These are phyloP conservation scores for Cryptococcus hybrid DNA, from an alignment of 1,284 basidiomycete species.

Conservation along the genomic window DNA sequence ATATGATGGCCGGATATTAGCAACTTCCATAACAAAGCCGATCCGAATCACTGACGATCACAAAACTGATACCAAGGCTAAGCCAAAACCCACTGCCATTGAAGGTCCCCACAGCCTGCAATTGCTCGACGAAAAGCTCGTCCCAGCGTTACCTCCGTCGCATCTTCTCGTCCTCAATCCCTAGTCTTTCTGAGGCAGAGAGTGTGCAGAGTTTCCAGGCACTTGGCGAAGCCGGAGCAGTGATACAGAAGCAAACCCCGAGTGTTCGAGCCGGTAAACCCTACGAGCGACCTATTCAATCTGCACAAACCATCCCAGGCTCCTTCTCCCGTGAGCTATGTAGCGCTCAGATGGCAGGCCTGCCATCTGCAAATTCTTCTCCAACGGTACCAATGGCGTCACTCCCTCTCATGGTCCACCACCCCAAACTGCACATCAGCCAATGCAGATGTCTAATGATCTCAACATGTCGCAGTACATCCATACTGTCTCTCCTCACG, in stretches of 20 bases:
- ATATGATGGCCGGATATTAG: slow-evolving; percentile 73
- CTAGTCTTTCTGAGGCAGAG: slow-evolving; percentile 42
- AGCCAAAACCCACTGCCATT: slow-evolving; percentile 14
- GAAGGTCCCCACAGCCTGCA: slow-evolving; percentile 14
- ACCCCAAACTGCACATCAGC: not conserved
- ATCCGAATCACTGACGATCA: slow-evolving; percentile 99
- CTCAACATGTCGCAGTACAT: slow-evolving; percentile 4
- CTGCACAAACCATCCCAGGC: slow-evolving; percentile 18
- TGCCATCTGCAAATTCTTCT: slow-evolving; percentile 4
- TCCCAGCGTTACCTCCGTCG: slow-evolving; percentile 23
- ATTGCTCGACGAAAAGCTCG: slow-evolving; percentile 35
- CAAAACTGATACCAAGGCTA: slow-evolving; percentile 64
- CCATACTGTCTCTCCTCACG: slow-evolving; percentile 36
- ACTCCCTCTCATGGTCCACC: not conserved
- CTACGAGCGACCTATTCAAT: slow-evolving; percentile 36
- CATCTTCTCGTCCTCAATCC: slow-evolving; percentile 36
- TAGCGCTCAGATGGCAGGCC: not conserved
- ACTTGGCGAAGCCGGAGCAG: slow-evolving; percentile 39
- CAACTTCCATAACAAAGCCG: slow-evolving; percentile 77
- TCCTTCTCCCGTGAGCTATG: slow-evolving; percentile 10
- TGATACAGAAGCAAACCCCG: slow-evolving; percentile 41
- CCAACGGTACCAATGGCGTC: not conserved
- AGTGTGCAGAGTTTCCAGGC: slow-evolving; percentile 42
- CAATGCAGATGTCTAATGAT: slow-evolving; percentile 4
- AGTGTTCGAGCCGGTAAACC: slow-evolving; percentile 38